Evolutionary conservation across 2,329 filamentous ascomycete genomes (phyloP).

Genomic region (Phoma sp.): DNA sequence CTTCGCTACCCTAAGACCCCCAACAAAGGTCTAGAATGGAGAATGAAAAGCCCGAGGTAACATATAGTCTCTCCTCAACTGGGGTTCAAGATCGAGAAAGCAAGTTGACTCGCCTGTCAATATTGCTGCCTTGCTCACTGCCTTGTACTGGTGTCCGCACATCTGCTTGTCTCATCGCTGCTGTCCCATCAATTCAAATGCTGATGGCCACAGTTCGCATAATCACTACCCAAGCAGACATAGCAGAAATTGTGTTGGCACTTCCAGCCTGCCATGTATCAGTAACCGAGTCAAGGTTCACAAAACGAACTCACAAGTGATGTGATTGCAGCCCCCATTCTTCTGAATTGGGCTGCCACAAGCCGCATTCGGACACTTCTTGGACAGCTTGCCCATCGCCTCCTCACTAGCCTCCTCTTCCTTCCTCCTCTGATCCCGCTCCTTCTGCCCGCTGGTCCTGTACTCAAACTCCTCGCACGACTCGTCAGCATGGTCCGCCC

Average conservation of each 20-base stretch:
- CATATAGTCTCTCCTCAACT: too few species aligned
- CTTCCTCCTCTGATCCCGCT: slow-evolving; percentile 31
- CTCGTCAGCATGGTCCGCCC: slow-evolving; percentile 49
- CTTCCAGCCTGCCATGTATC: slow-evolving; percentile 29
- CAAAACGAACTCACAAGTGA: slow-evolving; percentile 38
- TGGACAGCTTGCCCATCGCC: slow-evolving; percentile 41
- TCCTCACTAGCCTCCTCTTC: slow-evolving; percentile 31
- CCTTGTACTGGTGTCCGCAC: too few species aligned
- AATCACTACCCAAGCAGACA: not conserved
- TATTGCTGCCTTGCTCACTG: too few species aligned
- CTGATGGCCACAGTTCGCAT: not conserved
- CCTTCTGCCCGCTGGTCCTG: slow-evolving; percentile 32
- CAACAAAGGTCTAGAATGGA: too few species aligned
- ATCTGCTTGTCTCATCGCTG: too few species aligned
- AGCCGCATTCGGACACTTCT: slow-evolving; percentile 45
- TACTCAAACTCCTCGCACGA: slow-evolving; percentile 50
- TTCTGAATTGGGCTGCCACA: slow-evolving; percentile 52
- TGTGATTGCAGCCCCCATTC: slow-evolving; percentile 52
- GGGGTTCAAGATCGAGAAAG: too few species aligned
- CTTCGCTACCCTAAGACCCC: too few species aligned
- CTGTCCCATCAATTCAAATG: not conserved
- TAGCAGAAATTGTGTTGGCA: not conserved
- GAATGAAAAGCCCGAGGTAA: too few species aligned
- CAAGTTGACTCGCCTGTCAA: too few species aligned
- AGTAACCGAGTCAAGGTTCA: not conserved